These are phyloP conservation scores for Pseudofabraea citricarpa DNA, from an alignment of 2,329 filamentous ascomycete species.

Conservation along the genomic window DNA sequence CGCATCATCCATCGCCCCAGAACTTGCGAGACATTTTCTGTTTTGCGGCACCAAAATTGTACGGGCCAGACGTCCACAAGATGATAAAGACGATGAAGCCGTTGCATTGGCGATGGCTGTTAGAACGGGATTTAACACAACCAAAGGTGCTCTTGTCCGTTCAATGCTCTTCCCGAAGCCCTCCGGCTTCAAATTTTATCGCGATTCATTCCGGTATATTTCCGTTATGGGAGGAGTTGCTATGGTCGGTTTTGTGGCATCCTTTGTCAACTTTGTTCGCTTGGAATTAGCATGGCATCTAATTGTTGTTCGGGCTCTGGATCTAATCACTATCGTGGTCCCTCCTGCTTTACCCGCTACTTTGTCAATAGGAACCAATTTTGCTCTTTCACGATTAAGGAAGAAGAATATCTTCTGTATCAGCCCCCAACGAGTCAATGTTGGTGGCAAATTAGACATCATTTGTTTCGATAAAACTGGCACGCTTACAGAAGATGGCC, in stretches of 20 bases:
- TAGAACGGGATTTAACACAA: conserved; percentile 94
- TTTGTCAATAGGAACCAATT: conserved; percentile 93
- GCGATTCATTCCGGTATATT: conserved; percentile 96
- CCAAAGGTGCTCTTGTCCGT: conserved; percentile 89
- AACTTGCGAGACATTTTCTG: conserved; percentile 82
- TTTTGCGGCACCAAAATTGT: conserved; percentile 97
- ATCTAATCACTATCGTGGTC: conserved; percentile 96
- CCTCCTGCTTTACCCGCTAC: conserved; percentile 93
- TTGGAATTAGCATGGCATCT: conserved; percentile 81
- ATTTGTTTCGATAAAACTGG: conserved; percentile 99
- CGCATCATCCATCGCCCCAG: conserved; percentile 76
- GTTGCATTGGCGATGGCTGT: conserved; percentile 89
- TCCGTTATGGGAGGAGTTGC: conserved; percentile 92
- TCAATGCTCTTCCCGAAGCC: conserved; percentile 99
- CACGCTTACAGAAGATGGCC: conserved; percentile 92
- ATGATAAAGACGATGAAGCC: conserved; percentile 79
- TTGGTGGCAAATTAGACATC: conserved; percentile 91
- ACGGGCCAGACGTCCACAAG: conserved; percentile 80
- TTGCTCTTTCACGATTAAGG: conserved; percentile 81
- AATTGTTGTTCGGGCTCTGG: conserved; percentile 86
- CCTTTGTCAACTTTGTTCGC: conserved; percentile 88
- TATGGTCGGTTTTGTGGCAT: conserved; percentile 79
- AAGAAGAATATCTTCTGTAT: conserved; percentile 94
- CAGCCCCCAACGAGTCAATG: conserved; percentile 93
- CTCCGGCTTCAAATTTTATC: conserved; percentile 97